Conservation (phyloP, 331 rosid genomes). For the Erythrophleum ivorense region DNA sequence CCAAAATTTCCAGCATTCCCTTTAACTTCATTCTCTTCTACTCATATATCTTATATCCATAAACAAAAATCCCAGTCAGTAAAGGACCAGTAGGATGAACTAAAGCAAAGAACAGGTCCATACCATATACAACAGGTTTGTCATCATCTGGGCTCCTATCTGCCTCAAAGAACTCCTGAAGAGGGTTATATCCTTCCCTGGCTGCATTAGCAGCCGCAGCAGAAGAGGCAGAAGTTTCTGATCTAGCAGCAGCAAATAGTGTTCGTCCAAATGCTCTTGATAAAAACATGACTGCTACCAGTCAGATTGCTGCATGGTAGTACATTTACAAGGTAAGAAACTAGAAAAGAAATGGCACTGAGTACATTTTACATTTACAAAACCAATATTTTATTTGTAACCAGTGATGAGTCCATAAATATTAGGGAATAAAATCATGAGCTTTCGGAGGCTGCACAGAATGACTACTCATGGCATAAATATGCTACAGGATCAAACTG, state of each 20-base stretch:
- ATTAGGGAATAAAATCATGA: neutral
- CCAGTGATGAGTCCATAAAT: neutral
- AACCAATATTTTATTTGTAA: neutral
- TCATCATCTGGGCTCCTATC: constrained; percentile 72
- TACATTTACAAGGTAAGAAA: constrained; percentile 29
- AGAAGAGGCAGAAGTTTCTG: constrained; percentile 60
- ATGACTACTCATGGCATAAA: neutral
- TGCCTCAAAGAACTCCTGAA: constrained; percentile 77
- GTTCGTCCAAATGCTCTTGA: constrained; percentile 70
- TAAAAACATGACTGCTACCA: constrained; percentile 58
- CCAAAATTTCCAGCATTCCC: neutral
- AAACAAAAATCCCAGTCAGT: neutral
- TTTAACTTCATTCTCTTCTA: neutral
- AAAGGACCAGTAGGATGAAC: constrained; percentile 6
- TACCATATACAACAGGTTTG: constrained; percentile 85
- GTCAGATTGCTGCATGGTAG: constrained; percentile 29
- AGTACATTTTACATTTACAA: neutral
- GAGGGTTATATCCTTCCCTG: constrained; percentile 63
- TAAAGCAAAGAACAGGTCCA: constrained; percentile 20
- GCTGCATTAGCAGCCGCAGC: constrained; percentile 40
- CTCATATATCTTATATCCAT: neutral
- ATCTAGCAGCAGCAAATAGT: constrained; percentile 67
- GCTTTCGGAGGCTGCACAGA: neutral
- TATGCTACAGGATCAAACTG: neutral
- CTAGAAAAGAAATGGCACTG: neutral